Percentiles rank a stretch among this genome's conserved stretches.
These are phyloP conservation scores for Pleurostoma richardsiae DNA, from an alignment of 2,329 filamentous ascomycete species.

Conservation along the genomic window DNA sequence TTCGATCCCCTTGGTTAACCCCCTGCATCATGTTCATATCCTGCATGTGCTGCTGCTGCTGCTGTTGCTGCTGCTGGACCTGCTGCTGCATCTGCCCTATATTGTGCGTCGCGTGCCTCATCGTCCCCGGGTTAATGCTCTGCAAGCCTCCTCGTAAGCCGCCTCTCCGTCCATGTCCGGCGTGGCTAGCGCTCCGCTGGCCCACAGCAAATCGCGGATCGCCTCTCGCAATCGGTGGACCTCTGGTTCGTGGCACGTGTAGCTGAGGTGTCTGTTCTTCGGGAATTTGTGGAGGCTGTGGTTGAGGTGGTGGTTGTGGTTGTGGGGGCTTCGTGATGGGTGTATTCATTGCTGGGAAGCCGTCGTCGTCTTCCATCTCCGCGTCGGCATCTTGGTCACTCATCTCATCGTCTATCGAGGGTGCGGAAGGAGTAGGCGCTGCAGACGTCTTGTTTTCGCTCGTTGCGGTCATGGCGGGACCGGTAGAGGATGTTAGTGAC, in stretches of 20 bases:
- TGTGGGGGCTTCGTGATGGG: not conserved
- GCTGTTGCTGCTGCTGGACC: not conserved
- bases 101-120: not conserved
- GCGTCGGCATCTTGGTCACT: constrained; percentile 6
- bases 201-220: not conserved
- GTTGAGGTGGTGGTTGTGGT: not conserved
- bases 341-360: not conserved
- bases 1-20: not conserved
- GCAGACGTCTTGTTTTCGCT: constrained; percentile 8
- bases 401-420: constrained; percentile 3
- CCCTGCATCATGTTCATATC: not conserved
- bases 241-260: not conserved
- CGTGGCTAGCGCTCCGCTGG: not conserved
- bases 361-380: constrained; percentile 4
- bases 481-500: constrained; percentile 2
- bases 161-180: not conserved
- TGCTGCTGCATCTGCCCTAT: not conserved
- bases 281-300: not conserved
- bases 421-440: constrained; percentile 4
- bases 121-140: not conserved
- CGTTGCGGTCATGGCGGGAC: constrained; percentile 1
- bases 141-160: not conserved
- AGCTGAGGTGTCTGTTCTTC: not conserved
- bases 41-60: not conserved
- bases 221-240: not conserved